phyloP scores from a whole-genome alignment of 169 alveolate species.

The Blepharisma undulans region DNA sequence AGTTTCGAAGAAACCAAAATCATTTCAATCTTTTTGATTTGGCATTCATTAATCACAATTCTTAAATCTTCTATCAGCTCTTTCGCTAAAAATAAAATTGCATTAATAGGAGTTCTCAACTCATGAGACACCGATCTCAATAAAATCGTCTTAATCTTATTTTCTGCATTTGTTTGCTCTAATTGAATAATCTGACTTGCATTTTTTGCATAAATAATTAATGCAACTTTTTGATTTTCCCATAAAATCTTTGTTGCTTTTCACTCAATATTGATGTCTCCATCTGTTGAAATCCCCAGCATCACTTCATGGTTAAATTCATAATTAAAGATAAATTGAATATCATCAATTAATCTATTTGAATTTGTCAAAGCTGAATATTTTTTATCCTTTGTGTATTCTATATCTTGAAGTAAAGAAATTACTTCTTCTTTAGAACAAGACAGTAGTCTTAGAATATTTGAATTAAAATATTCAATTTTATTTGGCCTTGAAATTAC shows the following conservation, averaged over 20 bases:
- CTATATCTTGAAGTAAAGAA: not conserved
- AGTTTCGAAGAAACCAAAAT: not conserved
- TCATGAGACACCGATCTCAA: constrained; percentile 11
- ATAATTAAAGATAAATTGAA: not conserved
- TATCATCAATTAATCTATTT: not conserved
- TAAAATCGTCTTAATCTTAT: not conserved
- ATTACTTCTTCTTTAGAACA: not conserved
- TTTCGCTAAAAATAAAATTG: not conserved
- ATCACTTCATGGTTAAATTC: not conserved
- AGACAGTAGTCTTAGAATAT: not conserved
- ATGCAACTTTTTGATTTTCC: not conserved
- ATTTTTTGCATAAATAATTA: not conserved
- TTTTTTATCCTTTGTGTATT: not conserved
- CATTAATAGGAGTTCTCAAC: constrained; percentile 14
- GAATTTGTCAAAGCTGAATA: not conserved
- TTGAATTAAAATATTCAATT: not conserved
- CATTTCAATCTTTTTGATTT: not conserved
- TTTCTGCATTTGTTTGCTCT: not conserved
- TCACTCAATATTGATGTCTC: not conserved
- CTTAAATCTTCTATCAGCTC: too few species aligned
- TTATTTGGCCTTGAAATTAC: not conserved
- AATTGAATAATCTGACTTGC: not conserved
- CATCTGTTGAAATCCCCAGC: not conserved
- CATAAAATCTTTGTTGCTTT: not conserved
- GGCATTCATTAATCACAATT: not conserved